These are phyloP conservation scores for Asterochloris sp. DNA, from an alignment of 139 green algal genomes.

Conservation along the genomic window DNA sequence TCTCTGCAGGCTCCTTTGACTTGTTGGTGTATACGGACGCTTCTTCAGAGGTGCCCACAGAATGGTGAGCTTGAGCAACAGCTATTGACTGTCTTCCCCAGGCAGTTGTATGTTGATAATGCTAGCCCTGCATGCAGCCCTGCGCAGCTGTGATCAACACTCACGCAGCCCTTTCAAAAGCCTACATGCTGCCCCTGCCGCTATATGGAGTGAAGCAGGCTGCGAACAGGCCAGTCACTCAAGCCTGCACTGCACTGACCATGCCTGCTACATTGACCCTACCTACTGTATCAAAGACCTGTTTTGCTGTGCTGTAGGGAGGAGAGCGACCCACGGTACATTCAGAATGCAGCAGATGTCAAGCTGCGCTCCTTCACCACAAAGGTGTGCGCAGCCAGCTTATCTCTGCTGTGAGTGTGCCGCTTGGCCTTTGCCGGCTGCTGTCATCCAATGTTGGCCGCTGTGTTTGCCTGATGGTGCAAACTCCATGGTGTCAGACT, in stretches of 20 bases:
- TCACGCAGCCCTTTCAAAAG: not conserved
- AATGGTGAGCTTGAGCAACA: conserved; percentile 63
- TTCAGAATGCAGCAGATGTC: conserved; percentile 75
- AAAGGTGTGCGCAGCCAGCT: conserved; percentile 50
- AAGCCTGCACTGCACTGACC: too few relatives aligned
- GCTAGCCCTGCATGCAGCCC: too few relatives aligned
- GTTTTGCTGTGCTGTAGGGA: conserved; percentile 55
- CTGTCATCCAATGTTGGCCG: not conserved
- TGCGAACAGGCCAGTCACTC: too few relatives aligned
- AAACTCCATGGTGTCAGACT: not conserved
- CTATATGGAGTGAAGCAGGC: not conserved
- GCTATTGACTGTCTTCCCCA: too few relatives aligned
- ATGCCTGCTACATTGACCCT: not conserved
- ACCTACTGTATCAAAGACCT: not conserved
- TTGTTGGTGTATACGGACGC: conserved; percentile 89
- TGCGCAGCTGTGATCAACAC: too few relatives aligned
- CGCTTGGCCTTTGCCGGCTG: not conserved
- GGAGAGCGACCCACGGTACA: conserved; percentile 83
- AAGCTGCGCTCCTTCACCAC: conserved; percentile 90
- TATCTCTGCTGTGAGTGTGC: not conserved
- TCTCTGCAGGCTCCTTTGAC: conserved; percentile 82
- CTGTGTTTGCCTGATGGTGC: not conserved
- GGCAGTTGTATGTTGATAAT: too few relatives aligned
- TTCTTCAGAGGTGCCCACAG: conserved; percentile 64
- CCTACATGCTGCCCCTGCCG: too few relatives aligned